Base-by-base conservation (phyloP, 2,329 filamentous ascomycete species). In the Curvularia eragrostidis region DNA sequence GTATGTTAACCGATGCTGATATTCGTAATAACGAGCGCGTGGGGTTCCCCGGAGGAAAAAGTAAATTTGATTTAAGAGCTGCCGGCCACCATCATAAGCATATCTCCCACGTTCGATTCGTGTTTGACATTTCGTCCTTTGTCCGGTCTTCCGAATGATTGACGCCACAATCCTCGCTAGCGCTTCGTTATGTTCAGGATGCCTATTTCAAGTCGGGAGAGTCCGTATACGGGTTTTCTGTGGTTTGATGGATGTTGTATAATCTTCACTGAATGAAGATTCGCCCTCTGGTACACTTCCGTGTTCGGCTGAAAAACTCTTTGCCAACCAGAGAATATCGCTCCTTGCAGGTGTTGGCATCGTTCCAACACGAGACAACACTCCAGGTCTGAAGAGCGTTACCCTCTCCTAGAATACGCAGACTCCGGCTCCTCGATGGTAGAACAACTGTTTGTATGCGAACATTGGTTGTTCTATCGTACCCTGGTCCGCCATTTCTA, bases 1-100 rank as follows among this genome's bases (percentile, higher is more conserved):
- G 54, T 21, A 54, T 54, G 26, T 43, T 57, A 51, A 39, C 54
- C 54, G 54, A 53, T 26, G 53, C 53, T 32, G 53, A 56, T 36
- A 43, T 52, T 19, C 26, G 38, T 42, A 39, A 52, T 52, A 39
- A 36, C 38, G 46, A 28, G 38, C 38, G 18, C 30, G 52, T 57
- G 21, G 23, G 36, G 28, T 32, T 39, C 47, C 34, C 15, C 19
- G 32, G 32, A 34, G 48, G 38, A 47, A 36, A 44, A 38, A 50
- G 19, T 46, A 36, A 36, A 21, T 38, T 39, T 43, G 38, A 57
- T 49, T 54, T 49, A 57, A 54, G 50, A 57, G 50, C 54, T 24
- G 44, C 13, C 19, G 18, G 54, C 54, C 50, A 34, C 23, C 36
- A 18, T 21, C 34, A 34, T 39, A 10, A 13, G 32, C 23, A 34